Evolutionary conservation across 2,329 filamentous ascomycete genomes (phyloP).

Genomic region (Sporothrix phasma): DNA sequence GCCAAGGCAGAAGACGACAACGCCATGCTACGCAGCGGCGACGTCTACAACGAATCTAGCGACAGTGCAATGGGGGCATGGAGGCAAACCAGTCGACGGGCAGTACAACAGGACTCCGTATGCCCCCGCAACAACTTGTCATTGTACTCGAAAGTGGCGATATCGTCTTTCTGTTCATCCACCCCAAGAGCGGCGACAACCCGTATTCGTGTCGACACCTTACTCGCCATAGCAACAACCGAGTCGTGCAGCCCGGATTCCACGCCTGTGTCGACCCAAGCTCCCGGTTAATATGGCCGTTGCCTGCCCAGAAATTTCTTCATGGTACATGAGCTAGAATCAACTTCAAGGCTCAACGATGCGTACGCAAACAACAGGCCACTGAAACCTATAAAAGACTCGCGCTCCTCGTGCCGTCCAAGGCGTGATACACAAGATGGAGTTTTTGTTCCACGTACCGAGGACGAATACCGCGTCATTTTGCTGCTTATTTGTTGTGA

Average conservation of each 20-base stretch:
- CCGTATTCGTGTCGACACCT: slow-evolving; percentile 51
- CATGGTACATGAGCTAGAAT: slow-evolving; percentile 59
- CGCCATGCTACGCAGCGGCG: not conserved
- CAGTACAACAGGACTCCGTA: slow-evolving; percentile 11
- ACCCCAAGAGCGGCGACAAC: slow-evolving; percentile 32
- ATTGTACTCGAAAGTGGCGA: slow-evolving; percentile 65
- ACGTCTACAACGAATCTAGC: not conserved
- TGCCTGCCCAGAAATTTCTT: slow-evolving; percentile 60
- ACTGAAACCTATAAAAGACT: slow-evolving; percentile 48
- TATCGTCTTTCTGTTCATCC: slow-evolving; percentile 66
- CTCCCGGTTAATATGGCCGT: slow-evolving; percentile 58
- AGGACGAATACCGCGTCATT: slow-evolving; percentile 62
- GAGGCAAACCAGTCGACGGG: not conserved
- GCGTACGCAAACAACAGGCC: slow-evolving; percentile 37
- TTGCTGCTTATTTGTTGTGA: slow-evolving; percentile 56
- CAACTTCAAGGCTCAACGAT: slow-evolving; percentile 39
- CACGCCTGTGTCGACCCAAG: slow-evolving; percentile 69
- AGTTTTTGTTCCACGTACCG: slow-evolving; percentile 64
- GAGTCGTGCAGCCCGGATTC: slow-evolving; percentile 49
- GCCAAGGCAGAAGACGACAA: slow-evolving; percentile 34
- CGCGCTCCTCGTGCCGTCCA: slow-evolving; percentile 40
- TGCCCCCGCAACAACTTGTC: slow-evolving; percentile 73
- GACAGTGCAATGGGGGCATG: slow-evolving; percentile 10
- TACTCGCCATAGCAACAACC: slow-evolving; percentile 49
- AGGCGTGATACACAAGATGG: slow-evolving; percentile 74